A percentile compares a stretch with the other conserved stretches of the same genome.
These are phyloP conservation scores for Aspergillus phoenicis DNA, from an alignment of 2,329 filamentous ascomycete species.

Conservation along the genomic window DNA sequence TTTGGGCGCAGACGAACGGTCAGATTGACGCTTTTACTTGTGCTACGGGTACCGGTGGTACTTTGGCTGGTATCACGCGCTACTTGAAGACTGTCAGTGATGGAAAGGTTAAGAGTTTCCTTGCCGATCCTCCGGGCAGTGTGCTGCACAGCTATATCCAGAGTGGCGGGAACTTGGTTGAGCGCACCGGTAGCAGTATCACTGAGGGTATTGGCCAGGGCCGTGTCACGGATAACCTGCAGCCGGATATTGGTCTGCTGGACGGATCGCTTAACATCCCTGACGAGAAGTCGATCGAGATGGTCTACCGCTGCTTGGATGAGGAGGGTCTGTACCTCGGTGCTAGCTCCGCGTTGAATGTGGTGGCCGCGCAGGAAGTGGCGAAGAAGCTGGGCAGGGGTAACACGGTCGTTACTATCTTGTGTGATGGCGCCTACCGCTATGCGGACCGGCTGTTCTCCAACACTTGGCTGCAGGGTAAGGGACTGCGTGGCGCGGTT, in stretches of 20 bases:
- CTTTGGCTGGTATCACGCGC: slow-evolving; percentile 82
- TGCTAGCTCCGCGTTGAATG: slow-evolving; percentile 90
- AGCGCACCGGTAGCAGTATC: slow-evolving; percentile 82
- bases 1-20: slow-evolving; percentile 88
- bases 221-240: slow-evolving; percentile 90
- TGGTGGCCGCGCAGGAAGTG: slow-evolving; percentile 91
- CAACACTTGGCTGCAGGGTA: slow-evolving; percentile 82
- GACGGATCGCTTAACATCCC: slow-evolving; percentile 83
- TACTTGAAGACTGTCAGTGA: slow-evolving; percentile 82
- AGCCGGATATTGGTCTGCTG: slow-evolving; percentile 78
- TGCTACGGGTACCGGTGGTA: slow-evolving; percentile 89
- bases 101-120: slow-evolving; percentile 79
- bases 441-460: slow-evolving; percentile 95
- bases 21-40: slow-evolving; percentile 93
- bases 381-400: slow-evolving; percentile 87
- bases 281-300: slow-evolving; percentile 93
- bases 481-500: slow-evolving; percentile 78
- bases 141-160: slow-evolving; percentile 91
- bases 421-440: slow-evolving; percentile 95
- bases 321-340: slow-evolving; percentile 95
- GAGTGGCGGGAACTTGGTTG: slow-evolving; percentile 79
- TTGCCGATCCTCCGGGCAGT: slow-evolving; percentile 91
- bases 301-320: slow-evolving; percentile 95
- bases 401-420: slow-evolving; percentile 86
- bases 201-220: slow-evolving; percentile 98